Percentiles rank a stretch among this genome's conserved stretches.
phyloP scores from a whole-genome alignment of 495 filamentous ascomycete genomes.

The Neurospora tetraspora region DNA sequence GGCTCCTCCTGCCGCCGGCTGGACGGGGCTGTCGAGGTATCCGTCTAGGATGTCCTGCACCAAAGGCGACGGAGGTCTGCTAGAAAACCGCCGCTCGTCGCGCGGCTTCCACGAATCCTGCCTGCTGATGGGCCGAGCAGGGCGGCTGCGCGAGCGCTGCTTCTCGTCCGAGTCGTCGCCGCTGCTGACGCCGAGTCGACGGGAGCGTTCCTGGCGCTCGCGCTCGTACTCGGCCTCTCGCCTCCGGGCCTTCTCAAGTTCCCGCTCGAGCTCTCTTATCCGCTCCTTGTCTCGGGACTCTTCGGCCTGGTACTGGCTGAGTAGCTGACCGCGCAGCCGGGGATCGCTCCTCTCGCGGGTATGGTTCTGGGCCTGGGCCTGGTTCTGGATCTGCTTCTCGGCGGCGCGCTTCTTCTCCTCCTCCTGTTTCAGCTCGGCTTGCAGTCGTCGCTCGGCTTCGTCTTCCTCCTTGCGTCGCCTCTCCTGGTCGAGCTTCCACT shows the following conservation, averaged over 20 bases:
- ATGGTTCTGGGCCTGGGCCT: constrained; percentile 55
- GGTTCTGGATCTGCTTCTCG: constrained; percentile 61
- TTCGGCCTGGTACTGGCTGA: constrained; percentile 75
- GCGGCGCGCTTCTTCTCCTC: constrained; percentile 64
- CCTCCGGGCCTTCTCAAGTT: constrained; percentile 76
- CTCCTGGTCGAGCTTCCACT: constrained; percentile 59
- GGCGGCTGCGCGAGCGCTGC: constrained; percentile 34
- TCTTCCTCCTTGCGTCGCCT: constrained; percentile 77
- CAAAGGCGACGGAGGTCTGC: not conserved
- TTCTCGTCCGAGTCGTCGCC: constrained; percentile 29
- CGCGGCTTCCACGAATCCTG: constrained; percentile 57
- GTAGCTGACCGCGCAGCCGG: constrained; percentile 70
- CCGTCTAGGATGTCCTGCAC: not conserved
- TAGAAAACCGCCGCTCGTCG: constrained; percentile 46
- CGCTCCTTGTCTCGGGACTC: constrained; percentile 37
- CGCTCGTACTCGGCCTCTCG: constrained; percentile 76
- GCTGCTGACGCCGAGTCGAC: constrained; percentile 21
- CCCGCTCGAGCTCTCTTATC: constrained; percentile 72
- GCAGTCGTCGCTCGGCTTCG: constrained; percentile 51
- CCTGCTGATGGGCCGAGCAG: constrained; percentile 42
- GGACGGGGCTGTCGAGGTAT: not conserved
- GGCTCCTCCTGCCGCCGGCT: not conserved
- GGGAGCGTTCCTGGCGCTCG: constrained; percentile 57
- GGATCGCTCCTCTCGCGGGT: constrained; percentile 49
- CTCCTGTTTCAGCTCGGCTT: constrained; percentile 46